Evolutionary conservation across 2,329 filamentous ascomycete species (phyloP), one percentile per base, ranked within the genome.

Genomic region (Alternaria angustiovoidea): DNA sequence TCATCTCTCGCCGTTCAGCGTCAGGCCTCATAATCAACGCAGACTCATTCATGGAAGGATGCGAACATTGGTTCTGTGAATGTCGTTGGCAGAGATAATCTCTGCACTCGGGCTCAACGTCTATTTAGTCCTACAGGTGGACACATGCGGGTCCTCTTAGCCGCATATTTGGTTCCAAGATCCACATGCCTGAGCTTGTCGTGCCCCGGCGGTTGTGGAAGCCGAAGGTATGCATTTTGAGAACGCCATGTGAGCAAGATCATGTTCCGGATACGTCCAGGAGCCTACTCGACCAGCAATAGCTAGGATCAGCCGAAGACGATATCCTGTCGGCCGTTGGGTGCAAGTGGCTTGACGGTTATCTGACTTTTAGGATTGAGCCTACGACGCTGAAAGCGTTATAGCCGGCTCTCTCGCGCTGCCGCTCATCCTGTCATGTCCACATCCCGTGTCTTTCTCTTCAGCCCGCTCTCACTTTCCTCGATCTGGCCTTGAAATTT

Each of bases 401-500:
- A 11, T 49, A 36, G 11, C 46, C 32, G 36, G 30, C 20, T 49
- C 7, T 26, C 32, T 49, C 30, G 16, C 14, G n/a, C 46, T 26
- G 14, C 18, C 18, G 32, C 34, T 78, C 68, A 77, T 51, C 68
- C 74, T 26, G 65, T 66, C 75, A 78, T 76, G 39, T 77, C 74
- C 20, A 75, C 71, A 47, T 78, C 73, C 39, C 65, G 65, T 18
- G 61, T 63, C 60, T 72, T 75, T 56, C 72, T 69, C 57, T 75
- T 73, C 36, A 64, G 48, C 7, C 62, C 57, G n/a, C 54, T 57
- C 11, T 68, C 68, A 32, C 52, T 53, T 28, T 47, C 49, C 12
- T 65, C 64, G 7, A 59, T 52, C 46, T 74, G 65, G 14, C 51
- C 65, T 38, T 73, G 66, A 38, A 76, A 74, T 54, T 78, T 78